Evolutionary conservation across 1,284 basidiomycete species (phyloP), one percentile per base, ranked within the genome.

Genomic region (Ustilago shanxiensis): DNA sequence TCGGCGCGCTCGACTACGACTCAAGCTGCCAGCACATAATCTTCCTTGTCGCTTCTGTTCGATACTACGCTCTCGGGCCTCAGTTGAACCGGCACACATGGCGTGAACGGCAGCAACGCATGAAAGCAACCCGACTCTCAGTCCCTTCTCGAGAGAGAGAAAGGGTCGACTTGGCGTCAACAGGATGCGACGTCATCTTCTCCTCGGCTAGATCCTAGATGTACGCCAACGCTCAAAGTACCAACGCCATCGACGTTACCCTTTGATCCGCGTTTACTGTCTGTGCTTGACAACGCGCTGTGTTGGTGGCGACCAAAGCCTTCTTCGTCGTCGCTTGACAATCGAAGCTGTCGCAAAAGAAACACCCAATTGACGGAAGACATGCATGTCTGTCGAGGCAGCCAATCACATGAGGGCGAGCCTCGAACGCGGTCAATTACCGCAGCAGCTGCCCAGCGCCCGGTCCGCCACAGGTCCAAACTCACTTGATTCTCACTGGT

Each of bases 141-240:
- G 31, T 33, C 5, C 31, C 5, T 33, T 20, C 41, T n/a, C n/a
- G n/a, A 20, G 41, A 44, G n/a, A 22, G 47, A 47, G 47, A 7
- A 49, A 26, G 10, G 37, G 39, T 29, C 26, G 50, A 20, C 31
- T 52, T 33, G 50, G 50, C 26, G 50, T 31, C 50, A 33, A 33
- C 54, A 35, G 20, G 20, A 39, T 44, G 5, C 54, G 41, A 56
- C 54, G 54, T 56, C 54, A 56, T 44, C 24, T 20, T 44, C 26
- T 20, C 18, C 54, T 56, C 54, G 54, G 37, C 39, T 56, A 56
- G 54, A 56, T 56, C 54, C 54, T 56, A 29, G 26, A 39, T 26
- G 50, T 29, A 49, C 54, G 39, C 39, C 54, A 44, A 56, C 54
- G 28, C 26, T 31, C 8, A 39, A 31, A 18, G 18, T 29, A 33